Base-by-base conservation (phyloP, 1,284 basidiomycete species). In the Stereum hirsutum region DNA sequence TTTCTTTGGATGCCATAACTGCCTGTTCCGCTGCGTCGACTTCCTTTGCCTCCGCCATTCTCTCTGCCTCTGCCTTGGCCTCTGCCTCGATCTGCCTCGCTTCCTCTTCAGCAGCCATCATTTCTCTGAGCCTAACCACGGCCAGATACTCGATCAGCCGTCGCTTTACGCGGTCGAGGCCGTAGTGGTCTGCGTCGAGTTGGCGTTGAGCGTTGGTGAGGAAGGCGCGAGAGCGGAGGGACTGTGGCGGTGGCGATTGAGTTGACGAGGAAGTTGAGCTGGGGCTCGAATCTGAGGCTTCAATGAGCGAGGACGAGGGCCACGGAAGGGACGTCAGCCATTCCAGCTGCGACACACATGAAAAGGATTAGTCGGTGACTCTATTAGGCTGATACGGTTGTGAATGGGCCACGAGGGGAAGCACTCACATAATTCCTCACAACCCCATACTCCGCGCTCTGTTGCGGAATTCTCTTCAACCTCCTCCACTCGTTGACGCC, bases 81-180 rank as follows among this genome's bases (percentile, higher is more conserved):
- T 45, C 42, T 15, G 47, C 44, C 1, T 25, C 28, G 21, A 49
- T 48, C 17, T 48, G 35, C 34, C 41, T 35, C 5, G 36, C 24
- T 28, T 49, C 44, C 0, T 23, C 43, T 17, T 42, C 49, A 14
- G 39, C 49, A 7, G 45, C 41, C 19, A 44, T 43, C 32, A 47
- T 41, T 2, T 49, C 80, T 49, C 78, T 80, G 37, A 95, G 67
- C 51, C 90, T 74, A 37, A 93, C 84, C 21, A 95, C 84, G 0
- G 89, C 91, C 19, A 95, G 72, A 57, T 91, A 94, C 57, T 95
- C 91, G 44, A 93, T 84, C 10, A 95, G 69, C 7, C 91, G 75
- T 50, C 89, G 86, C 72, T 95, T 94, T 60, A 94, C 81, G 60
- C 90, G 89, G 52, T 90, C 88, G 8, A 94, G 69, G 1, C 91